Base-by-base conservation (phyloP, 768 basidiomycete species). In the Neoboletus subvelutipes region DNA sequence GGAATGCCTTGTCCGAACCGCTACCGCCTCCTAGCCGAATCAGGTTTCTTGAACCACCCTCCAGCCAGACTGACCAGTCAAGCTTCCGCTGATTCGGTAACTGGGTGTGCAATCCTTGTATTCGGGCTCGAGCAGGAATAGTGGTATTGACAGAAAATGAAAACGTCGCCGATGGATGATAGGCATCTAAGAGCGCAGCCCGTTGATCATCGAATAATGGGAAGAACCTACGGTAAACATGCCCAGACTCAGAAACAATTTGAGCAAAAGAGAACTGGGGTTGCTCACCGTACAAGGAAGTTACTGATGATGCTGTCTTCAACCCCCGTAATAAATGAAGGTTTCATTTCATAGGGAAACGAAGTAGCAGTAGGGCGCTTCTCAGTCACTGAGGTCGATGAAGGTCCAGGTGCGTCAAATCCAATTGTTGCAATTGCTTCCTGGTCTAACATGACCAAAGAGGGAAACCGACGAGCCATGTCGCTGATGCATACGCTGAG, bases 111-210 rank as follows among this genome's bases (percentile, higher is more conserved):
- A 85, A 78, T 22, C 86, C 87, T 67, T 87, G 81, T 45, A 90
- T 77, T 46, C 90, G 82, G 0, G 92, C 90, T 17, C 94, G 88
- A 8, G 79, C 70, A 5, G 92, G 92, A 58, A 95, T 89, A 7
- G 82, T 69, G 1, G 94, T 95, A 69, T 94, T 95, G 64, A 84
- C 83, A 20, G 88, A 89, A 69, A 87, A 90, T 1, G 94, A 97
- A 70, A 98, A 94, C 9, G 94, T 95, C n/a, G 95, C 90, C 12
- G 82, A 75, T 1, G 90, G 84, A 57, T 90, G 83, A 69, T 98
- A 99, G 20, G 81, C 92, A 45, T 87, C 78, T 17, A 82, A 66
- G 7, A 98, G 80, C 0, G 78, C 73, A 0, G 79, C 73, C 18
- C 96, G 85, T 60, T 90, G 83, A 20, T 75, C 80, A 70, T 99